Evolutionary conservation across 352 stramenopile species (phyloP), one percentile per base, ranked within the genome.

Genomic region (Aphanomyces euteiches): DNA sequence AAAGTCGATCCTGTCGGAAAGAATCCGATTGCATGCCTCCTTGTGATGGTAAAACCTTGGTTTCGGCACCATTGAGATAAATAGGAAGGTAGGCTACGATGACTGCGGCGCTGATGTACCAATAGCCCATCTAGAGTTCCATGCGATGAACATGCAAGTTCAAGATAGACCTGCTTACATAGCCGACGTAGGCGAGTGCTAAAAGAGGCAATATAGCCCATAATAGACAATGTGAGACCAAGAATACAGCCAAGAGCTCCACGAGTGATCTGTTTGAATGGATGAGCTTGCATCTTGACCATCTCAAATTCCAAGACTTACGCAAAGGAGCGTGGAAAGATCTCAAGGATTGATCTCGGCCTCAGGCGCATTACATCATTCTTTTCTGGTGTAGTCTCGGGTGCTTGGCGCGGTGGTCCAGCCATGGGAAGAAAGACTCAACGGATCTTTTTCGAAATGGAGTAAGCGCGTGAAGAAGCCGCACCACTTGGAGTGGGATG

Each of bases 51-150:
- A 77, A 77, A 7, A 78, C 79, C 5, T 77, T 89, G 73, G 78
- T 78, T 19, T 89, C 78, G 2, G 77, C 75, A 47, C 81, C 79
- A 54, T 83, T 82, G 13, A 85, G 61, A 69, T 86, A 90, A 10
- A 76, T 87, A 7, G 83, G 84, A 69, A 89, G 37, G 73, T 92
- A 92, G 13, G 89, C 39, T 36, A 74, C 77, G n/a, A 89, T 73
- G 2, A 89, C 66, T n/a, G 81, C 82, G 34, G 81, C 67, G n/a
- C 77, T 76, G 1, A 89, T 50, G 28, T 85, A 69, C 8, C 77
- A 75, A 57, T 89, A 88, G 37, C 81, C 82, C 48, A 76, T 73
- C 78, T 85, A 53, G 34, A 64, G 21, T 12, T 47, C 17, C 19
- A 3, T 34, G 50, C 61, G 12, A 34, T 15, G 28, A 28, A 28